Evolutionary conservation across 305 asterid genomes (phyloP).

Genomic region (Coffea humblotiana): DNA sequence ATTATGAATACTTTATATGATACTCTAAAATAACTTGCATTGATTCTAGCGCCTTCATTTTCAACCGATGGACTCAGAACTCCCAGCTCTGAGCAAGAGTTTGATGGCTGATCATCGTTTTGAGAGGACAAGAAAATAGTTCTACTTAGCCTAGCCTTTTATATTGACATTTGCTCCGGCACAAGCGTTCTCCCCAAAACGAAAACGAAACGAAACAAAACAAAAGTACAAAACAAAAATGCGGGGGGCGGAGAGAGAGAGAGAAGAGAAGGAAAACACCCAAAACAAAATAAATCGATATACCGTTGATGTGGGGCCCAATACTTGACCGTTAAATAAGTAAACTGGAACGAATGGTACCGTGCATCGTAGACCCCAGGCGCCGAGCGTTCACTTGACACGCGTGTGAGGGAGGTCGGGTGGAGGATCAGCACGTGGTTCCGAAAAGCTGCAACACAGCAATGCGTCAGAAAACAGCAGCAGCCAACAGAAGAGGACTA

Average conservation of each 20-base stretch:
- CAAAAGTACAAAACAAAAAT: too few relatives aligned
- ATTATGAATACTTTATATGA: too few relatives aligned
- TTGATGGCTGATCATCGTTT: not conserved
- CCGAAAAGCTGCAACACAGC: slow-evolving; percentile 14
- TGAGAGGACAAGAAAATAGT: not conserved
- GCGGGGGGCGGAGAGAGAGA: too few relatives aligned
- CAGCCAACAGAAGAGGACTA: not conserved
- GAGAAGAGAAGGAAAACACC: too few relatives aligned
- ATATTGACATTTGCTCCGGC: not conserved
- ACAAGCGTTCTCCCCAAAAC: too few relatives aligned
- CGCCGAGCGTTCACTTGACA: too few relatives aligned
- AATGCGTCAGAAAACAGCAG: not conserved
- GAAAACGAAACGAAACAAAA: too few relatives aligned
- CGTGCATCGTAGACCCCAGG: too few relatives aligned
- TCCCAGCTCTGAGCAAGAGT: not conserved
- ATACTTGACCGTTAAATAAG: slow-evolving; percentile 26
- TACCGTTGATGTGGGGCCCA: slow-evolving; percentile 16
- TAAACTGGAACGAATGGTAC: not conserved
- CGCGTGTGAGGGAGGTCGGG: not conserved
- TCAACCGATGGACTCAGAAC: not conserved
- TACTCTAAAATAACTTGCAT: too few relatives aligned
- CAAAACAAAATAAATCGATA: too few relatives aligned
- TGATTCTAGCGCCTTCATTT: not conserved
- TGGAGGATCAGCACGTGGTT: not conserved
- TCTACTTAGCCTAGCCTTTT: not conserved